phyloP scores from a whole-genome alignment of 176 grass and related monocot genomes.

The Sorghum bicolor region DNA sequence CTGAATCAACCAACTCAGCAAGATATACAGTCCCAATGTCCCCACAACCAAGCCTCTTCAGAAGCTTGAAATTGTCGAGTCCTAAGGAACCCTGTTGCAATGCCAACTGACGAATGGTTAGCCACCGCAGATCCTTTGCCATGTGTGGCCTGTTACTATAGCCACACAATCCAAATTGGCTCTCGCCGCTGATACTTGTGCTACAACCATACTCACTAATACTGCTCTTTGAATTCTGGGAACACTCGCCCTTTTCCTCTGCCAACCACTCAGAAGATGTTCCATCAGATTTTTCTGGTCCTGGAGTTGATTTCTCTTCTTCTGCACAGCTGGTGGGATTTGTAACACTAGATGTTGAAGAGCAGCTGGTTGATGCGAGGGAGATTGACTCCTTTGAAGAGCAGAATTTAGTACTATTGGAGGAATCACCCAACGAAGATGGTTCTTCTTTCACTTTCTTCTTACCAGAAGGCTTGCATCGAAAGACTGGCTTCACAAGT shows the following conservation, averaged over 20 bases:
- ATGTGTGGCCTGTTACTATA: constrained; percentile 83
- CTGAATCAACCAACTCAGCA: constrained; percentile 73
- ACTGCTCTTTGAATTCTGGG: constrained; percentile 87
- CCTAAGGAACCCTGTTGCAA: constrained; percentile 71
- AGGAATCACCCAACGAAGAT: constrained; percentile 48
- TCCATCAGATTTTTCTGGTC: constrained; percentile 29
- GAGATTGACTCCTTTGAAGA: constrained; percentile 54
- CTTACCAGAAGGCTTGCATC: constrained; percentile 41
- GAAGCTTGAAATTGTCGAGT: constrained; percentile 89
- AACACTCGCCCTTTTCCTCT: constrained; percentile 65
- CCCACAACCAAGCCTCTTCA: constrained; percentile 95
- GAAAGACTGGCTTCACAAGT: constrained; percentile 57
- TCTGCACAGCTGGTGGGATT: constrained; percentile 33
- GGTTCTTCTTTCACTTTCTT: constrained; percentile 58
- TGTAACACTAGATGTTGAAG: constrained; percentile 37
- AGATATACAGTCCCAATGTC: constrained; percentile 97
- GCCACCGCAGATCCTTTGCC: constrained; percentile 88
- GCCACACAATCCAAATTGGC: constrained; percentile 48
- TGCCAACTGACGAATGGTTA: constrained; percentile 58
- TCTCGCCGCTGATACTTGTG: constrained; percentile 62
- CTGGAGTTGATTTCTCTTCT: constrained; percentile 32
- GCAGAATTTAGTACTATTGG: constrained; percentile 45
- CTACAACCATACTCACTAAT: constrained; percentile 81
- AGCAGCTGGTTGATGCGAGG: constrained; percentile 53
- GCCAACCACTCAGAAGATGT: constrained; percentile 38